Percentiles rank a stretch among this genome's conserved stretches.
phyloP scores from a whole-genome alignment of 176 grass and related monocot species.

The Aegilops longissima region DNA sequence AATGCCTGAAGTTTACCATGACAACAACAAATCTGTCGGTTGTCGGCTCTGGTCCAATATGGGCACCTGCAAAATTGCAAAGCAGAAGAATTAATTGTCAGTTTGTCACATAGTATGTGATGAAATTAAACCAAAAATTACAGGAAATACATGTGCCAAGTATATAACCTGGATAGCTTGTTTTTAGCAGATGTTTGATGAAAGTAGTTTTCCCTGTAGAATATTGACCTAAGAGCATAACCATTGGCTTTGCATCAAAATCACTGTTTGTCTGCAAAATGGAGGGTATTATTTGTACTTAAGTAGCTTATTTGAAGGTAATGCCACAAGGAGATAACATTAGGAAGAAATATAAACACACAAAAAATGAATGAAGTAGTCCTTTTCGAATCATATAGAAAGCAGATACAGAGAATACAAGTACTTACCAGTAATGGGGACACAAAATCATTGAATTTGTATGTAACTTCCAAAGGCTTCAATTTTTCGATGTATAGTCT shows the following conservation, averaged over 20 bases:
- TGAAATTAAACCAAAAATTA: neutral
- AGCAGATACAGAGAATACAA: neutral
- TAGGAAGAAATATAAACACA: neutral
- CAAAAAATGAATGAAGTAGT: neutral
- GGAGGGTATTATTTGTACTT: slow-evolving; percentile 1
- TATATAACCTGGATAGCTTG: slow-evolving; percentile 83
- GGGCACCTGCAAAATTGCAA: slow-evolving; percentile 74
- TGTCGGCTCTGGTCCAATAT: slow-evolving; percentile 99
- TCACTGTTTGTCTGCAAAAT: slow-evolving; percentile 84
- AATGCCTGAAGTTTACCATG: slow-evolving; percentile 63
- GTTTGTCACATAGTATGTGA: neutral
- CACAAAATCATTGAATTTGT: slow-evolving; percentile 94
- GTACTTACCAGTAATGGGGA: slow-evolving; percentile 77
- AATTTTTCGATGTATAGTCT: slow-evolving; percentile 87
- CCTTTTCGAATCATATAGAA: neutral
- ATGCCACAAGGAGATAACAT: neutral
- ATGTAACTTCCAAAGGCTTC: slow-evolving; percentile 97
- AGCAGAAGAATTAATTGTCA: slow-evolving; percentile 38
- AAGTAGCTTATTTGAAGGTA: slow-evolving; percentile 19
- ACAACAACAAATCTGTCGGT: slow-evolving; percentile 99
- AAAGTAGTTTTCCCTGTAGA: slow-evolving; percentile 99
- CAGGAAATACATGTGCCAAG: slow-evolving; percentile 1
- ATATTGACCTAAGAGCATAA: slow-evolving; percentile 99
- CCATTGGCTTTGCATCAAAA: slow-evolving; percentile 99
- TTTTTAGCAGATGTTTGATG: slow-evolving; percentile 90